Evolutionary conservation across 257 asterid genomes (phyloP), one percentile per base, ranked within the genome.

Genomic region (Lavandula angustifolia): DNA sequence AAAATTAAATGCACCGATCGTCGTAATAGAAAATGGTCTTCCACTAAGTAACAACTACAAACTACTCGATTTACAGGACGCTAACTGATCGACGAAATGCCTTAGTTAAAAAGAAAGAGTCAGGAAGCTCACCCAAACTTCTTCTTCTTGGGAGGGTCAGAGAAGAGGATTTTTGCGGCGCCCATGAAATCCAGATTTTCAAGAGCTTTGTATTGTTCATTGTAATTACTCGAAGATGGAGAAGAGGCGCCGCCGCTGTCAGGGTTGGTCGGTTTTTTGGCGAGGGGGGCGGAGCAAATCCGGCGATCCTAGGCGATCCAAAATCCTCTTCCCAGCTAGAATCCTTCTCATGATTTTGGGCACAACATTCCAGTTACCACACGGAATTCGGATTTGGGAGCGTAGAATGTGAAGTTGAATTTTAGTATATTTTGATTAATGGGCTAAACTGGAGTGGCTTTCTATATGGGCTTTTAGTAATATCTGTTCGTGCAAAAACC

Each of bases 161-260:
- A 55, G 69, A 88, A 88, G 22, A 89, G 81, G 64, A 92, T 92
- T 46, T 80, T 80, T 6, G 87, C 73, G 27, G 98, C 96, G 4
- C 64, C 80, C 83, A 42, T 66, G 65, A 92, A 88, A 70, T 88
- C 79, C 16, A 89, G 92, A 63, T 85, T 80, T 0, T 72, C 71
- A 1, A 92, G 84, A 64, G 87, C 88, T 73, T 85, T 85, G 70
- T 86, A 87, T 32, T 82, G 87, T 13, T 87, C 86, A 27, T 74
- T 85, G 61, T 75, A 72, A 5, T 37, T 78, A 67, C 70, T 81
- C 67, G 62, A 58, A 16, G 86, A 59, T 31, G 71, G 6, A 37
- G 75, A 44, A 4, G 78, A 64, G 22, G 90, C 22, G 61, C 62
- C 74, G 62, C 68, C 70, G 54, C 49, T 41, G 61, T 18, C 44